phyloP scores from a whole-genome alignment of 2,329 filamentous ascomycete species.

The Scedosporium minutisporum region DNA sequence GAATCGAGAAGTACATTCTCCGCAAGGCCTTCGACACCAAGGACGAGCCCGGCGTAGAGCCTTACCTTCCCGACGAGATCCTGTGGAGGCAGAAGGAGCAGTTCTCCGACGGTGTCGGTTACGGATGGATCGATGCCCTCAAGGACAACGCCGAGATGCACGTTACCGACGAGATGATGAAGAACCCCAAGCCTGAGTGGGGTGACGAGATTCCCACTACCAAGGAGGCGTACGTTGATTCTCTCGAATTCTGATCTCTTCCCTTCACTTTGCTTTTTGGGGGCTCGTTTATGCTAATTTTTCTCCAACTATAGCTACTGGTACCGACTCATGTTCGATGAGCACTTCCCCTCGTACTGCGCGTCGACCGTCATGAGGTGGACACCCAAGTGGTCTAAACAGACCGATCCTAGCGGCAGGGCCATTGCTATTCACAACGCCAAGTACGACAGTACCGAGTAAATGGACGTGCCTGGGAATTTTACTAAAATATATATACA shows the following conservation, averaged over 20 bases:
- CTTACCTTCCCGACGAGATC: conserved; percentile 93
- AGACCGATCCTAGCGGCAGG: conserved; percentile 88
- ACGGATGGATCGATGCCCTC: conserved; percentile 96
- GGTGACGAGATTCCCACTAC: conserved; percentile 84
- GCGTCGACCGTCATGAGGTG: conserved; percentile 91
- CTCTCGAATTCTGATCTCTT: background rate
- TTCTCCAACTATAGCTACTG: conserved; percentile 56
- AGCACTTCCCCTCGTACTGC: conserved; percentile 90
- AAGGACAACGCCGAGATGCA: conserved; percentile 88
- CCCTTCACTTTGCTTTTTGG: background rate
- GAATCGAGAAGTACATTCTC: conserved; percentile 95
- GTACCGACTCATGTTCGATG: conserved; percentile 98
- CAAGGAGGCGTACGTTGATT: conserved; percentile 72
- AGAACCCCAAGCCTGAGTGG: conserved; percentile 96
- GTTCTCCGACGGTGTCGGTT: conserved; percentile 96
- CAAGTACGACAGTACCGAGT: conserved; percentile 51
- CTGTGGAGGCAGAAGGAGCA: conserved; percentile 99
- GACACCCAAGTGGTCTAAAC: conserved; percentile 95
- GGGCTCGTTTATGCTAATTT: conserved; percentile 16
- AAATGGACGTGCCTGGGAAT: background rate
- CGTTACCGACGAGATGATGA: conserved; percentile 95
- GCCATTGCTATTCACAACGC: conserved; percentile 67
- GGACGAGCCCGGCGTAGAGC: conserved; percentile 67
- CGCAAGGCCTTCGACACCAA: conserved; percentile 94
- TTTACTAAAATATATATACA: background rate